Evolutionary conservation across 129 eudicot genomes (phyloP).

Genomic region (Centrapalus pauciflorus): DNA sequence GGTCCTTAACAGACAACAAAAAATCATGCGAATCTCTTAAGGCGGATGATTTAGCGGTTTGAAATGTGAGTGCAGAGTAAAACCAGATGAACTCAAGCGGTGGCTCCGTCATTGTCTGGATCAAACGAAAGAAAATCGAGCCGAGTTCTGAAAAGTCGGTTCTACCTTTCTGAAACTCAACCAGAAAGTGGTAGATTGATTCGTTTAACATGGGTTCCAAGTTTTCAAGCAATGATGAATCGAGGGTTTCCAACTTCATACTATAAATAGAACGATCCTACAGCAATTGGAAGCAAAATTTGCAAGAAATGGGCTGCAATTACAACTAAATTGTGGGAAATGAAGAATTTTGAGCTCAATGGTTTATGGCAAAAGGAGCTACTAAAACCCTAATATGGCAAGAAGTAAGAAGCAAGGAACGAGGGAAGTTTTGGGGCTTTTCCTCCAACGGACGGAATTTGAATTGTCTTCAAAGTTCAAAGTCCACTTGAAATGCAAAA

Average conservation of each 20-base stretch:
- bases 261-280: conserved; percentile 3
- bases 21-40: background rate
- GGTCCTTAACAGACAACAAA: conserved; percentile 36
- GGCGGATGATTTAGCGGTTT: conserved; percentile 24
- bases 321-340: background rate
- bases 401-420: conserved; percentile 12
- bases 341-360: background rate
- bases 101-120: conserved; percentile 69
- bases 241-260: conserved; percentile 24
- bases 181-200: conserved; percentile 56
- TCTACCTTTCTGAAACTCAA: conserved; percentile 38
- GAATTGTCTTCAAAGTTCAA: conserved; percentile 8
- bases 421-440: conserved; percentile 35
- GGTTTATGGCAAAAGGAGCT: background rate
- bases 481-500: too few relatives aligned
- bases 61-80: conserved; percentile 61
- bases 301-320: background rate
- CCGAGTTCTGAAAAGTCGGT: conserved; percentile 45
- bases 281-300: background rate
- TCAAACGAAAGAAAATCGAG: conserved; percentile 56
- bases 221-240: conserved; percentile 11
- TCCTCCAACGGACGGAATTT: conserved; percentile 29
- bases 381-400: conserved; percentile 33
- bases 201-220: conserved; percentile 51
- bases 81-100: conserved; percentile 73